These are phyloP conservation scores for Coelastrella sp. DNA, from an alignment of 139 green algal species.

Conservation along the genomic window DNA sequence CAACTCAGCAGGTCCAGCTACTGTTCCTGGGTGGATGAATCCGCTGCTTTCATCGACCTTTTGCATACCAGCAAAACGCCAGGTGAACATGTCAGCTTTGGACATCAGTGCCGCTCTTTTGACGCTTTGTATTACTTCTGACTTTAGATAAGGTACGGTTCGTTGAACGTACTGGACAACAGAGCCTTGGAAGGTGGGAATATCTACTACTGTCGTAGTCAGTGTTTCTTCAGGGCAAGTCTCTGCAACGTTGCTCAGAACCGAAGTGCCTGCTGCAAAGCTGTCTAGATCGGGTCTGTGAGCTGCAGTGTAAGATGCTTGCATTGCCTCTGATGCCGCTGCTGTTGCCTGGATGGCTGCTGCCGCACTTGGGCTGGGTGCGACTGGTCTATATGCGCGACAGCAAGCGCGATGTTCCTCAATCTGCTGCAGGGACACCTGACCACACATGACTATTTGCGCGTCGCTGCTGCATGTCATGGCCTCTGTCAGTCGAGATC, in stretches of 20 bases:
- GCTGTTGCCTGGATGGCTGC: neutral
- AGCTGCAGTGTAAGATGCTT: neutral
- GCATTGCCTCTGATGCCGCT: neutral
- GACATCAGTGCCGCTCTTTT: neutral
- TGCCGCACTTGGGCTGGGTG: neutral
- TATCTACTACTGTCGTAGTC: neutral
- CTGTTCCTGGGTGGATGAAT: neutral
- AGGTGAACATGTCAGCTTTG: neutral
- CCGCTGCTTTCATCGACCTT: neutral
- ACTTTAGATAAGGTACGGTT: neutral
- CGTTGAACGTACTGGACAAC: neutral
- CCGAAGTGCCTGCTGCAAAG: neutral
- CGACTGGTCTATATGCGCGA: neutral
- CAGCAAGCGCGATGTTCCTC: neutral
- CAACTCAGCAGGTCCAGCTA: constrained; percentile 13
- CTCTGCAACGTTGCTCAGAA: no score
- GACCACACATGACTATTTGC: constrained; percentile 19
- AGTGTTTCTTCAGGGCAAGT: no score
- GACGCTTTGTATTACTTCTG: neutral
- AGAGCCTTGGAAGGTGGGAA: neutral
- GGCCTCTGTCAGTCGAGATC: neutral
- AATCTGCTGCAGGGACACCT: neutral
- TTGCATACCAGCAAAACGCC: neutral
- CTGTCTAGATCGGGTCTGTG: neutral
- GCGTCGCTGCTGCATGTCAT: neutral